phyloP scores from a whole-genome alignment of 2,329 filamentous ascomycete species.

The Penicillium sp. region DNA sequence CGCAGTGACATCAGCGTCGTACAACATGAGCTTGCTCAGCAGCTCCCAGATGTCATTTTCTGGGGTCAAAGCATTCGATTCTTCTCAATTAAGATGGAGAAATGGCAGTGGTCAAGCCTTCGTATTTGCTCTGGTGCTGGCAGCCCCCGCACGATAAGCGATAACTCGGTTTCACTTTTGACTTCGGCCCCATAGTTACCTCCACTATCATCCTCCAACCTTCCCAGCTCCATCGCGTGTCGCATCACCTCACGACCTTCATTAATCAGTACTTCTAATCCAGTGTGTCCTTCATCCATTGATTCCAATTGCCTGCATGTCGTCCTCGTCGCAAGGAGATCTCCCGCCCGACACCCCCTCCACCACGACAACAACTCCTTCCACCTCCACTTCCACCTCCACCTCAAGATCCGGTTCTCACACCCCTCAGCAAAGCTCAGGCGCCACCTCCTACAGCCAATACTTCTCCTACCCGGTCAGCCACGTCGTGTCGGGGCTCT shows the following conservation, averaged over 20 bases:
- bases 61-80: neutral
- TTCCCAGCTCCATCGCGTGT: conserved; percentile 1
- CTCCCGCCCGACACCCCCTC: conserved; percentile 16
- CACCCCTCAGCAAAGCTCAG: conserved; percentile 24
- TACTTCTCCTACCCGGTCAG: conserved; percentile 56
- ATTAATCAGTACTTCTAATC: conserved; percentile 8
- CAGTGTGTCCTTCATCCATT: conserved; percentile 8
- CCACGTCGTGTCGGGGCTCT: conserved; percentile 62
- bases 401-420: conserved; percentile 26
- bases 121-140: neutral
- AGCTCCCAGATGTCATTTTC: neutral
- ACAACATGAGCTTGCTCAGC: neutral
- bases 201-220: conserved; percentile 5
- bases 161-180: conserved; percentile 17
- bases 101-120: neutral
- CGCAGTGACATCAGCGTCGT: neutral
- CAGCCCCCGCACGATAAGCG: conserved; percentile 25
- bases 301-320: conserved; percentile 25
- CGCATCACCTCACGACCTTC: neutral
- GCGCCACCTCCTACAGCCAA: conserved; percentile 30
- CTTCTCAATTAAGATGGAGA: neutral
- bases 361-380: conserved; percentile 4
- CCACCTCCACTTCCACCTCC: conserved; percentile 26
- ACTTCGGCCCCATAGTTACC: conserved; percentile 3
- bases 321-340: conserved; percentile 25